Base-by-base conservation (phyloP, 2,329 filamentous ascomycete genomes). In the Cladosporium sp. region DNA sequence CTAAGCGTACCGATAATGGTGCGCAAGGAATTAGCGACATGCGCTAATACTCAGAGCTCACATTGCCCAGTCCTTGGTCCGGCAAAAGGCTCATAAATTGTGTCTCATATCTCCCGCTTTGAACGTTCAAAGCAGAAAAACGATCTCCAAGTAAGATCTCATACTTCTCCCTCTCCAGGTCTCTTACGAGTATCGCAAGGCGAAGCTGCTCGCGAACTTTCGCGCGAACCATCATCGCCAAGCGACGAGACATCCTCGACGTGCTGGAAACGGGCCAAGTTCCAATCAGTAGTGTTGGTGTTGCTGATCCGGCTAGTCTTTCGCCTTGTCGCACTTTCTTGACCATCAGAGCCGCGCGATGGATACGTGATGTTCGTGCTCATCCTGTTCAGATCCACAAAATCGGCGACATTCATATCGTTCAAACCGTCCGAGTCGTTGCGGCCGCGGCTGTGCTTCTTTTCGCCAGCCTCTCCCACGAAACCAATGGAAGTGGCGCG, bases 401-500 rank as follows among this genome's bases (percentile, higher is more conserved):
- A 58, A 11, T 59, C 57, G 27, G 41, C 36, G 16, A 55, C 43
- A 15, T 53, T 38, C 42, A 53, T 53, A 2, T 55, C 49, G 12
- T 52, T 29, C 29, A 55, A 40, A 22, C 40, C 38, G 13, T 57
- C 45, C 11, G 35, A 57, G 16, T 27, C 30, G 9, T 33, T 22
- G 4, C 25, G 38, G 19, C 39, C 33, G 13, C 20, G 25, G 20
- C 36, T 39, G 35, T 35, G 32, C 12, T 46, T 43, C 30, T 47
- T 36, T 15, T 46, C 36, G 16, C n/a, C 11, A 7, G 22, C n/a
- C 11, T 42, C 39, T 11, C 33, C 40, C 6, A 43, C 32, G 35
- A 60, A 59, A 8, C 53, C 55, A 11, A 59, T 45, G 8, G 55
- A 56, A 1, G 50, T 35, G 22, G 55, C 53, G n/a, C 54, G 57